Conservation (phyloP, 1,284 basidiomycete genomes). For the Chalciporus sp. region DNA sequence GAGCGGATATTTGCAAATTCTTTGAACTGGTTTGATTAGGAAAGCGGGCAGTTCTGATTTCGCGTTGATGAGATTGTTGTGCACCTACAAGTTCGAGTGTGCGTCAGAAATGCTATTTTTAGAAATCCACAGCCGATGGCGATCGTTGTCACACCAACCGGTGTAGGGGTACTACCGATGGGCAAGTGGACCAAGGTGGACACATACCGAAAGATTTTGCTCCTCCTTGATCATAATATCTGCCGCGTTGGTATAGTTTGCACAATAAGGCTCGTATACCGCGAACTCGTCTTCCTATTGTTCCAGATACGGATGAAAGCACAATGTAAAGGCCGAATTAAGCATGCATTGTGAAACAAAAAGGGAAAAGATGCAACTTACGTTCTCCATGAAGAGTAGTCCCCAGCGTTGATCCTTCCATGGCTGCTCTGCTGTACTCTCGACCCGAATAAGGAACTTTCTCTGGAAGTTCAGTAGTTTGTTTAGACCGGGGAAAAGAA, state of each 20-base stretch:
- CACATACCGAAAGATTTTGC: slow-evolving; percentile 78
- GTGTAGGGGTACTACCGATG: slow-evolving; percentile 18
- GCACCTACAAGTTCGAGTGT: slow-evolving; percentile 45
- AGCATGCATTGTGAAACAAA: slow-evolving; percentile 35
- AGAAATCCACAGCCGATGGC: slow-evolving; percentile 8
- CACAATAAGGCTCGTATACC: slow-evolving; percentile 97
- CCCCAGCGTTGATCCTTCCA: slow-evolving; percentile 94
- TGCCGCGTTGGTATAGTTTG: slow-evolving; percentile 89
- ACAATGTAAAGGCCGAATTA: slow-evolving; percentile 38
- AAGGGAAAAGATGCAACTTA: slow-evolving; percentile 45
- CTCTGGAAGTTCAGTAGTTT: slow-evolving; percentile 97
- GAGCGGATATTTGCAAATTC: slow-evolving; percentile 91
- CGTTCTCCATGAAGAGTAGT: slow-evolving; percentile 76
- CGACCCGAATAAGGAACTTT: slow-evolving; percentile 93
- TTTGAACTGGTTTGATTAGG: slow-evolving; percentile 89
- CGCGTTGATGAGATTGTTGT: slow-evolving; percentile 78
- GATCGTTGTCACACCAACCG: slow-evolving; percentile 48
- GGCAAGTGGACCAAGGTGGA: slow-evolving; percentile 9
- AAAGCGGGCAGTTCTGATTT: slow-evolving; percentile 90
- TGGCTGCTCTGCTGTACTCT: slow-evolving; percentile 80
- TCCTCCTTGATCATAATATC: slow-evolving; percentile 87
- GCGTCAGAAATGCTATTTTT: slow-evolving; percentile 27
- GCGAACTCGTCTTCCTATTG: slow-evolving; percentile 91
- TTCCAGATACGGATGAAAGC: slow-evolving; percentile 37
- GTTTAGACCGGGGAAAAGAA: slow-evolving; percentile 95